Evolutionary conservation across 352 stramenopile genomes (phyloP).

Genomic region (Detonula confervacea): DNA sequence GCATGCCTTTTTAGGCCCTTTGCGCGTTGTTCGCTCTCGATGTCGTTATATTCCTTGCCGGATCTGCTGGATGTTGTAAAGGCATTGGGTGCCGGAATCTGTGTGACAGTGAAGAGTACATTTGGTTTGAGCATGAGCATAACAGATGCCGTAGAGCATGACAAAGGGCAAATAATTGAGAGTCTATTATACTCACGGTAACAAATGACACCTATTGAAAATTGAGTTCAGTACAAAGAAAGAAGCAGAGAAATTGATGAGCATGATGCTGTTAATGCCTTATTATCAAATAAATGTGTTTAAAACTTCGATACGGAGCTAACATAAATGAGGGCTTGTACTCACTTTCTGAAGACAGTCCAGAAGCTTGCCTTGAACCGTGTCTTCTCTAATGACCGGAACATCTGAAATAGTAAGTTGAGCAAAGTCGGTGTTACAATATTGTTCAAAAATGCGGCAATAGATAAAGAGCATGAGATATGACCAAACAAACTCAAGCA

Average conservation of each 20-base stretch:
- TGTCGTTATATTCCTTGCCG: slow-evolving; percentile 52
- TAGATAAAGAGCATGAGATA: too few species aligned
- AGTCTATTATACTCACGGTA: slow-evolving; percentile 26
- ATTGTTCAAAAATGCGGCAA: too few species aligned
- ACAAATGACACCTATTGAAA: slow-evolving; percentile 45
- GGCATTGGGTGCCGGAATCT: slow-evolving; percentile 61
- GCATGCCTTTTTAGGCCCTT: not conserved
- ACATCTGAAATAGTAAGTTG: slow-evolving; percentile 38
- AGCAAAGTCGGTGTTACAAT: too few species aligned
- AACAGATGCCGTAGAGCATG: not conserved
- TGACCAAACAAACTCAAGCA: too few species aligned
- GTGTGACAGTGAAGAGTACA: not conserved
- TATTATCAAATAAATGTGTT: too few species aligned
- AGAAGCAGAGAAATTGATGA: too few species aligned
- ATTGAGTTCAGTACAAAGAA: not conserved
- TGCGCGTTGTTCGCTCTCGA: slow-evolving; percentile 25
- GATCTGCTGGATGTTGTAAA: slow-evolving; percentile 46
- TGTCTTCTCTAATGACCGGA: slow-evolving; percentile 60
- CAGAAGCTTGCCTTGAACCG: slow-evolving; percentile 45
- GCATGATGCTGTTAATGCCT: too few species aligned
- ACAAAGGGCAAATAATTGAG: not conserved
- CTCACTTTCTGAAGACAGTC: slow-evolving; percentile 42
- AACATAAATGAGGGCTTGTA: too few species aligned
- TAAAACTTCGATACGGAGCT: too few species aligned
- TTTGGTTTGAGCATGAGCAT: not conserved